Evolutionary conservation across 2,329 filamentous ascomycete genomes (phyloP).

Genomic region (Colletotrichum sojae): DNA sequence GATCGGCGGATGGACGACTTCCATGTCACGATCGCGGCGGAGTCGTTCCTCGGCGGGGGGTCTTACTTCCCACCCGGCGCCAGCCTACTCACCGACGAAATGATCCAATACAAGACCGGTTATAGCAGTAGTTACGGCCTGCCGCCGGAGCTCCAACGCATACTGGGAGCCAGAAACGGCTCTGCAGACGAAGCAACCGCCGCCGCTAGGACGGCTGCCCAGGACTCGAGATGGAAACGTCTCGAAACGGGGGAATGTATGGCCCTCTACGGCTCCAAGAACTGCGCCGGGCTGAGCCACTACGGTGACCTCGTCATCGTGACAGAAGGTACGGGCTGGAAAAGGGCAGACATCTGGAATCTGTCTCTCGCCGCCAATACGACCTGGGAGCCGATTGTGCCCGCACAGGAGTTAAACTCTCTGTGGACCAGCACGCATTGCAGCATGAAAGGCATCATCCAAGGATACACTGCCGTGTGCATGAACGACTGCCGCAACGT

Average conservation of each 20-base stretch:
- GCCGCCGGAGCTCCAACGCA: background rate
- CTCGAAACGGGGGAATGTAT: background rate
- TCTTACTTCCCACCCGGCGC: slow-evolving; percentile 21
- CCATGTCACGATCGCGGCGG: slow-evolving; percentile 38
- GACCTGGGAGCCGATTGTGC: slow-evolving; percentile 9
- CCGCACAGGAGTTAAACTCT: slow-evolving; percentile 10
- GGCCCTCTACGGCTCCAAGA: background rate
- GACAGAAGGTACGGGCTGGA: slow-evolving; percentile 12
- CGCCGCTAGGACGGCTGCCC: too few species aligned
- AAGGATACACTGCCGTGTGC: background rate
- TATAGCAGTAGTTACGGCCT: background rate
- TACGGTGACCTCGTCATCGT: slow-evolving; percentile 23
- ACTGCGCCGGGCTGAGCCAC: background rate
- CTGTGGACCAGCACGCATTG: slow-evolving; percentile 21
- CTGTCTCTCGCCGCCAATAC: background rate
- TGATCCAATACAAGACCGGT: background rate
- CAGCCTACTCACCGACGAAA: background rate
- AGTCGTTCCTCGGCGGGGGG: slow-evolving; percentile 20
- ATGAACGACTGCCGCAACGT: background rate
- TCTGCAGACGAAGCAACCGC: too few species aligned
- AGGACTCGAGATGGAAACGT: background rate
- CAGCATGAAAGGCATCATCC: background rate
- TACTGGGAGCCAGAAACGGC: background rate
- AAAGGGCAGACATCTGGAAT: slow-evolving; percentile 15
- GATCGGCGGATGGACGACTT: slow-evolving; percentile 27